Evolutionary conservation across 2,329 filamentous ascomycete species (phyloP).

Genomic region (Pseudofabraea citricarpa): DNA sequence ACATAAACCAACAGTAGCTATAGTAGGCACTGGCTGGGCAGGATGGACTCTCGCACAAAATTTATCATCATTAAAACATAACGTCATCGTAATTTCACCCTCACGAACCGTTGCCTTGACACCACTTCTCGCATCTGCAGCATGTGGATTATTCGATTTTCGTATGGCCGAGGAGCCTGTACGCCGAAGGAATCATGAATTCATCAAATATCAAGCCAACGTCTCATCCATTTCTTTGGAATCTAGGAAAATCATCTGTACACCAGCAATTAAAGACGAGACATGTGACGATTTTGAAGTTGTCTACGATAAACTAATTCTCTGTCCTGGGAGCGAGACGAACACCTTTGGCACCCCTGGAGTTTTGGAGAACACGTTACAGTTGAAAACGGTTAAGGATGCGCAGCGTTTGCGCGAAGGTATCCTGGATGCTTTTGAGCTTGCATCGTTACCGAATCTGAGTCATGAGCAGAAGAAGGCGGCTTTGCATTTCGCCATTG

Average conservation of each 20-base stretch:
- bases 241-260: slow-evolving; percentile 28
- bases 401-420: slow-evolving; percentile 62
- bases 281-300: slow-evolving; percentile 28
- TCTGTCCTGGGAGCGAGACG: slow-evolving; percentile 34
- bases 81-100: slow-evolving; percentile 37
- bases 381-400: slow-evolving; percentile 78
- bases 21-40: slow-evolving; percentile 36
- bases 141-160: slow-evolving; percentile 39
- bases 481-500: slow-evolving; percentile 68
- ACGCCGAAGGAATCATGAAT: slow-evolving; percentile 26
- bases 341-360: slow-evolving; percentile 78
- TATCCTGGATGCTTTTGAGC: slow-evolving; percentile 62
- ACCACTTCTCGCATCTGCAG: slow-evolving; percentile 38
- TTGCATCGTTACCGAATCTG: slow-evolving; percentile 57
- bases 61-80: slow-evolving; percentile 20
- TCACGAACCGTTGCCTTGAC: slow-evolving; percentile 38
- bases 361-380: slow-evolving; percentile 73
- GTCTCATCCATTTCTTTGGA: slow-evolving; percentile 34
- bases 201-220: slow-evolving; percentile 35
- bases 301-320: slow-evolving; percentile 35
- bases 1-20: slow-evolving; percentile 12
- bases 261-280: slow-evolving; percentile 29
- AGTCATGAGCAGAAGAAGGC: slow-evolving; percentile 47
- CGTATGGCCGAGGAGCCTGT: slow-evolving; percentile 39
- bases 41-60: slow-evolving; percentile 33